Evolutionary conservation across 495 filamentous ascomycete species (phyloP).

Genomic region (Penicillium antarcticum): DNA sequence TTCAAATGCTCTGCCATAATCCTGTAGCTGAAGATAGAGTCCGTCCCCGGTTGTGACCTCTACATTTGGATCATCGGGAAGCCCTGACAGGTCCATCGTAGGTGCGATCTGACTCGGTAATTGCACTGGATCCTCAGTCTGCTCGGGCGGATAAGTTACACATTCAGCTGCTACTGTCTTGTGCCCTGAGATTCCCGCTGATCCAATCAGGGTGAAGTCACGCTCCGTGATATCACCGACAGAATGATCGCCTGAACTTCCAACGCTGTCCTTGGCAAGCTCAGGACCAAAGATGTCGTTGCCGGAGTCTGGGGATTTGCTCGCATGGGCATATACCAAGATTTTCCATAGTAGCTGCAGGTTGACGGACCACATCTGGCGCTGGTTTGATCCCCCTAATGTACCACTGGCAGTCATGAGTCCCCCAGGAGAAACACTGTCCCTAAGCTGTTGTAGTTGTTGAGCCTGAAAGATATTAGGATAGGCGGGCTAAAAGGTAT

Average conservation of each 20-base stretch:
- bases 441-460: conserved; percentile 26
- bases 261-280: conserved; percentile 18
- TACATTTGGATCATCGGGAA: conserved; percentile 15
- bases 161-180: conserved; percentile 30
- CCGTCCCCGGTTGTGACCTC: conserved; percentile 18
- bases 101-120: conserved; percentile 4
- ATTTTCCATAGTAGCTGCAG: conserved; percentile 30
- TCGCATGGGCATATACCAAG: conserved; percentile 29
- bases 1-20: conserved; percentile 32
- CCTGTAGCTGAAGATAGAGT: conserved; percentile 28
- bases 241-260: conserved; percentile 2
- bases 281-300: conserved; percentile 26
- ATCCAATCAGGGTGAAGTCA: conserved; percentile 32
- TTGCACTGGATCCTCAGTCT: conserved; percentile 16
- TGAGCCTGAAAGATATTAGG: conserved; percentile 13
- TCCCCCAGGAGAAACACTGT: conserved; percentile 25
- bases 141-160: conserved; percentile 32
- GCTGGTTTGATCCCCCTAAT: not conserved
- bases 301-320: conserved; percentile 10
- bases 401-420: conserved; percentile 1
- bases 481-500: too few species aligned
- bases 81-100: conserved; percentile 9
- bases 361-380: conserved; percentile 28
- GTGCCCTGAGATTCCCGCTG: conserved; percentile 34
- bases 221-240: conserved; percentile 19